Base-by-base conservation (phyloP, 106 monocot genomes). In the Xerophyta viscosa region DNA sequence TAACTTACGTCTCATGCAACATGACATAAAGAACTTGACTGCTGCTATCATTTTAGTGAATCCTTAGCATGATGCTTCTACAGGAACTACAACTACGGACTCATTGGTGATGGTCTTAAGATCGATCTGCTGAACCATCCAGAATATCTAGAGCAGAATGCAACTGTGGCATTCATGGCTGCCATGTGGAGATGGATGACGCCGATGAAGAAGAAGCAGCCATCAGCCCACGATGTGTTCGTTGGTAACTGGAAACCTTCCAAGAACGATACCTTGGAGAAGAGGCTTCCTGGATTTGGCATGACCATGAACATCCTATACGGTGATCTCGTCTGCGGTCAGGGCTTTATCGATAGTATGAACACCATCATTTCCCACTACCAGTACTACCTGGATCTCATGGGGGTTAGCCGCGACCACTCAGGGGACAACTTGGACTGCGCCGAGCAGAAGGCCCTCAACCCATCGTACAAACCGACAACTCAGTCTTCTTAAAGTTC, bases 181-280 rank as follows among this genome's bases (percentile, higher is more conserved):
- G 88, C 96, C 6, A 78, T 96, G 8, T 85, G 78, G 78, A 57
- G 70, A 63, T 96, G 96, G 93, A 93, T 88, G 87, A 94, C 64
- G 4, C 91, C 91, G 4, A 73, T 72, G 54, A 85, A 77, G 31
- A 94, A 76, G 84, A 87, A 84, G 73, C 94, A 94, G 63, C 94
- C 94, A 19, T 94, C 94, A 2, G 77, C 88, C 5, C 94, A 94
- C 22, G 94, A 88, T 43, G 88, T 54, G 6, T 81, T 91, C 41
- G 88, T 88, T 12, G 85, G 88, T 5, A 85, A 78, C 71, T 96
- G 96, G 96, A 74, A 82, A 55, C 85, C 96, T 24, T 76, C 88
- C 2, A 96, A 89, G 73, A 96, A 96, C 13, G 96, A 96, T 39
- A 96, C 96, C 1, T 25, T 63, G 49, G 68, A 77, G 3, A 81